A percentile compares a stretch with the other conserved stretches of the same genome.
These are phyloP conservation scores for Fusarium protoensiforme DNA, from an alignment of 2,329 filamentous ascomycete species.

Conservation along the genomic window DNA sequence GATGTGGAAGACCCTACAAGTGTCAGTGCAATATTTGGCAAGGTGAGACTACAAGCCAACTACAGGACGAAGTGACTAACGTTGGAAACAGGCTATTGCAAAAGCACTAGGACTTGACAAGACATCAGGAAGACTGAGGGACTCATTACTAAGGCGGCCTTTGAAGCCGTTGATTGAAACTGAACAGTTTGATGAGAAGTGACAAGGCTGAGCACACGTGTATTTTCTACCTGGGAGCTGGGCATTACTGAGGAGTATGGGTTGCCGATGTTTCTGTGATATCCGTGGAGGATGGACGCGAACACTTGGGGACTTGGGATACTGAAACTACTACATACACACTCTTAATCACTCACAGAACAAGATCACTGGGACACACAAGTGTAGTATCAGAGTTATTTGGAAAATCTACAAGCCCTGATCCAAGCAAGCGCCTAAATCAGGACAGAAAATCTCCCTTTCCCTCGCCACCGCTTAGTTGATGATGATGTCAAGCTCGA, in stretches of 20 bases:
- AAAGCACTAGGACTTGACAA: not conserved
- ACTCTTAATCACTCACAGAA: not conserved
- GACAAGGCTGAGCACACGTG: not conserved
- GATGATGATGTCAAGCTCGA: constrained; percentile 33
- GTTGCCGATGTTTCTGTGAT: not conserved
- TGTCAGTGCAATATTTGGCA: not conserved
- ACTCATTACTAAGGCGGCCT: not conserved
- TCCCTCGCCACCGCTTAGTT: not conserved
- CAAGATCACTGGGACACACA: not conserved
- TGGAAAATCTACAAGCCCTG: not conserved
- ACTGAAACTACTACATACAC: not conserved
- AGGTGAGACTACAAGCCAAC: not conserved
- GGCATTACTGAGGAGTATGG: not conserved
- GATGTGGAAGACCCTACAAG: not conserved
- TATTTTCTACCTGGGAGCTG: not conserved
- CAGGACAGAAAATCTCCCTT: not conserved
- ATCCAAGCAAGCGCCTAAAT: not conserved
- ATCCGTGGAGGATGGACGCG: not conserved
- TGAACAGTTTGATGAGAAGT: not conserved
- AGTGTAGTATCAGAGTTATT: not conserved
- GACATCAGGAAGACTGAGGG: not conserved
- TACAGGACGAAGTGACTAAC: not conserved
- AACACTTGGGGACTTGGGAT: not conserved
- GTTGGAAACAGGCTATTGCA: not conserved
- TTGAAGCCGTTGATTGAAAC: not conserved